These are phyloP conservation scores for Drosera spatulata DNA, from an alignment of 179 eudicot species.

Conservation along the genomic window DNA sequence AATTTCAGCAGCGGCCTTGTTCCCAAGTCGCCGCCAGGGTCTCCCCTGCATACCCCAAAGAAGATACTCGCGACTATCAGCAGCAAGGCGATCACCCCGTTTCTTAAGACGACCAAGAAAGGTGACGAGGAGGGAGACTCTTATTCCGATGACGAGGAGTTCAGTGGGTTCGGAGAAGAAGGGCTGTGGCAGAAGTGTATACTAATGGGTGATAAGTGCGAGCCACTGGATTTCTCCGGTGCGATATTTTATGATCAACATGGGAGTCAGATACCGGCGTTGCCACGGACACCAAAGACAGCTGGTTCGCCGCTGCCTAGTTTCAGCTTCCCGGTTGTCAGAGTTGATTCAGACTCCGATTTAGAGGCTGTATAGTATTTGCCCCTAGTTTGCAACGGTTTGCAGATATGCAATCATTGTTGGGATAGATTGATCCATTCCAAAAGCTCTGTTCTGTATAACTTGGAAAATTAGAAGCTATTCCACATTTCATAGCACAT, in stretches of 20 bases:
- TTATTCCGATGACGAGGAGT: background rate
- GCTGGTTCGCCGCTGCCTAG: constrained; percentile 3
- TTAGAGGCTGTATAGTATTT: too few relatives aligned
- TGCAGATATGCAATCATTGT: too few relatives aligned
- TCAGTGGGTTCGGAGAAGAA: constrained; percentile 5
- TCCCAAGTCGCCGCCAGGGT: constrained; percentile 2
- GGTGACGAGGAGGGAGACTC: background rate
- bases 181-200: constrained; percentile 22
- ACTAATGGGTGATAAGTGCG: constrained; percentile 20
- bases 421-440: too few relatives aligned
- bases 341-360: too few relatives aligned
- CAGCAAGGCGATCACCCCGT: constrained; percentile 3
- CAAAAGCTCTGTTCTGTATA: too few relatives aligned
- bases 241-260: constrained; percentile 15
- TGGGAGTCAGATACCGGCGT: constrained; percentile 12
- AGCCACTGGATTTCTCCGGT: constrained; percentile 20
- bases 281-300: constrained; percentile 13
- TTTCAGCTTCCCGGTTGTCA: constrained; percentile 3
- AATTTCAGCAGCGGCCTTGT: background rate
- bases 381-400: too few relatives aligned
- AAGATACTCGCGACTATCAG: constrained; percentile 5
- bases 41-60: background rate
- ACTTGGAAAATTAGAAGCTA: too few relatives aligned
- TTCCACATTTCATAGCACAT: too few relatives aligned
- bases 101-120: background rate